Base-by-base conservation (phyloP, 1,284 basidiomycete species). In the Cutaneotrichosporon mucoides region DNA sequence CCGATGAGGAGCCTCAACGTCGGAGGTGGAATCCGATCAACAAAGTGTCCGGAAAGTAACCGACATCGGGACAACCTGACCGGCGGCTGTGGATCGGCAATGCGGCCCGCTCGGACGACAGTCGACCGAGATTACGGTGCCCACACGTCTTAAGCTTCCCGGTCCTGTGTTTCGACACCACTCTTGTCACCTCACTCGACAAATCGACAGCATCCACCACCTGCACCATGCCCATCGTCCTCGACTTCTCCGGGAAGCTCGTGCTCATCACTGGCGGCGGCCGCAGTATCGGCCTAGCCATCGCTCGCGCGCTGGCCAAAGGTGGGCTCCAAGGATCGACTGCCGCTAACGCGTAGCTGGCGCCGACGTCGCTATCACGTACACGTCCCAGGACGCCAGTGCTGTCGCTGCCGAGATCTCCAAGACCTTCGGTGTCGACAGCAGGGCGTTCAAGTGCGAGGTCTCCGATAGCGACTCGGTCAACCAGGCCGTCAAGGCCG, bases 291-390 rank as follows among this genome's bases (percentile, higher is more conserved):
- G 73, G 72, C 5, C 57, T 68, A 7, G 72, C 62, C 2, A 69
- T 73, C 43, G 62, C 70, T 6, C 54, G 55, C n/a, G 64, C 70
- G 7, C 50, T 74, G 12, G 53, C 53, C 1, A 6, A 46, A 37
- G 53, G 53, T 55, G 5, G 2, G 53, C 43, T 5, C 16, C 9
- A 3, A 6, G 5, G 10, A 11, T 9, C 6, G 35, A 8, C 12
- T 12, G 38, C 8, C 12, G 51, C 42, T 54, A 5, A 54, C 8
- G 1, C 24, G 4, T 15, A 55, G 73, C 68, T 46, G 76, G 76
- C 12, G 76, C 75, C 6, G 65, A 66, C 34, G 46, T 75, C 3
- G 69, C 67, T 3, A 73, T 78, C 60, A 77, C 75, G 6, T 78
- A 73, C 66, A 76, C 72, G 0, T 73, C 75, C 2, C 63, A 59